Evolutionary conservation across 2,329 filamentous ascomycete genomes (phyloP).

Genomic region (Penicillium sp.): DNA sequence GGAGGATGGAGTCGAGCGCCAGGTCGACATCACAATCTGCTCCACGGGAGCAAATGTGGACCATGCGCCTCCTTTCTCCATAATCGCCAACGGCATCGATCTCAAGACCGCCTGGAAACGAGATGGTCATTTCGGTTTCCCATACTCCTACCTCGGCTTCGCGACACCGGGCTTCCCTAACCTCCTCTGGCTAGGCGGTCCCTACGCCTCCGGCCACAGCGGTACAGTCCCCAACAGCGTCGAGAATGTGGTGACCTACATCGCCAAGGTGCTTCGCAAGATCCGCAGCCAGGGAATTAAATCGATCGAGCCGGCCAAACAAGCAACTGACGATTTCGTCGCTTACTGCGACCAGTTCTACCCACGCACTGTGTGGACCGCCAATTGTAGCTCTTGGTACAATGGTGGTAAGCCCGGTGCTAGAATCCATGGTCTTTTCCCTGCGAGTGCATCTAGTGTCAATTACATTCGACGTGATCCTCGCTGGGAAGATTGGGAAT

Average conservation of each 20-base stretch:
- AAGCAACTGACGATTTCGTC: slow-evolving; percentile 61
- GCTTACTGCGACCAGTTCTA: slow-evolving; percentile 52
- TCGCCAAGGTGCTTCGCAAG: slow-evolving; percentile 69
- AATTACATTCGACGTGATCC: slow-evolving; percentile 60
- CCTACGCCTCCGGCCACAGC: slow-evolving; percentile 59
- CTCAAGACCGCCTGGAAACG: slow-evolving; percentile 59
- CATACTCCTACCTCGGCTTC: slow-evolving; percentile 67
- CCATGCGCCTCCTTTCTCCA: slow-evolving; percentile 61
- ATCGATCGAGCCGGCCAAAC: slow-evolving; percentile 57
- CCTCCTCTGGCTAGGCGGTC: slow-evolving; percentile 64
- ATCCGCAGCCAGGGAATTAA: slow-evolving; percentile 66
- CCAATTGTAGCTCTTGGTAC: slow-evolving; percentile 69
- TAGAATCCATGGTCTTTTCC: slow-evolving; percentile 69
- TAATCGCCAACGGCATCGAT: slow-evolving; percentile 57
- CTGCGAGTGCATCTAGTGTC: slow-evolving; percentile 65
- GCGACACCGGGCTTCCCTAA: slow-evolving; percentile 69
- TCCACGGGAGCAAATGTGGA: slow-evolving; percentile 67
- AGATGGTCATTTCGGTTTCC: slow-evolving; percentile 60
- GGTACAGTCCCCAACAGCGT: slow-evolving; percentile 68
- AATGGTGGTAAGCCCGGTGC: slow-evolving; percentile 65
- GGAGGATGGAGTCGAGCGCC: slow-evolving; percentile 55
- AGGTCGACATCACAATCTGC: slow-evolving; percentile 67
- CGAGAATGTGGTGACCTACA: slow-evolving; percentile 66
- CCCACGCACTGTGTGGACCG: slow-evolving; percentile 50
- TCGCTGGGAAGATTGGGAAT: slow-evolving; percentile 62